phyloP scores from a whole-genome alignment of 495 filamentous ascomycete genomes.

The Amorphotheca resinae region DNA sequence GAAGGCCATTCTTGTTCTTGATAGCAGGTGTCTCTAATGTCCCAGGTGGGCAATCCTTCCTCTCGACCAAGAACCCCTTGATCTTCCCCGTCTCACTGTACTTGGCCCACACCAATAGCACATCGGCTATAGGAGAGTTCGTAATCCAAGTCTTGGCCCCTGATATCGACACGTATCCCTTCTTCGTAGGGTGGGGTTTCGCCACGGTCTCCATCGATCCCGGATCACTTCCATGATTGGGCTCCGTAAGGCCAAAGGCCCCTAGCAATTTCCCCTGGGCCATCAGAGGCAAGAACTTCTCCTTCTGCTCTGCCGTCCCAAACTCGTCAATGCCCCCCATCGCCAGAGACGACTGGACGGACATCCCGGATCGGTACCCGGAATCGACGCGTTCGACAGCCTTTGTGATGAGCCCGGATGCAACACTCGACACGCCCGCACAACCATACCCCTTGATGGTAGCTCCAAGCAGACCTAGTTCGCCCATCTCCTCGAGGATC shows the following conservation, averaged over 20 bases:
- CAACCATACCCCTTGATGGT: constrained; percentile 89
- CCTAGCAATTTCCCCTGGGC: constrained; percentile 80
- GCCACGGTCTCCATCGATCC: constrained; percentile 90
- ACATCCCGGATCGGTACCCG: constrained; percentile 92
- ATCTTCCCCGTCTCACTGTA: constrained; percentile 84
- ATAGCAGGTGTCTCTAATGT: constrained; percentile 85
- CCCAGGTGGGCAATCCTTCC: constrained; percentile 66
- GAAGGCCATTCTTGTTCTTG: constrained; percentile 89
- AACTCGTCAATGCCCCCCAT: constrained; percentile 98
- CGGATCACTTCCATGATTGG: constrained; percentile 94
- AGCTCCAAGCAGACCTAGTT: constrained; percentile 80
- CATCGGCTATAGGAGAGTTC: constrained; percentile 87
- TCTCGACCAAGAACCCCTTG: constrained; percentile 82
- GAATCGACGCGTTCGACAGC: constrained; percentile 94
- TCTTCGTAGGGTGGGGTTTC: constrained; percentile 74
- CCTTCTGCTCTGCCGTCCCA: constrained; percentile 79
- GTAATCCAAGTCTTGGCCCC: constrained; percentile 98
- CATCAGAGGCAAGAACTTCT: constrained; percentile 71
- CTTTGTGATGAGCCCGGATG: constrained; percentile 84
- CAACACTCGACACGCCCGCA: constrained; percentile 85
- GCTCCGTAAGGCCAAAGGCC: constrained; percentile 92
- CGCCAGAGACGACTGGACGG: constrained; percentile 84
- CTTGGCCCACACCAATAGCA: constrained; percentile 92
- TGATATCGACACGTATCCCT: constrained; percentile 67
- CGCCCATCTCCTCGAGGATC: constrained; percentile 92